Percentiles rank a stretch among this genome's conserved stretches.
Conservation (phyloP, 2,329 filamentous ascomycete genomes). For the Fusarium penzigii region DNA sequence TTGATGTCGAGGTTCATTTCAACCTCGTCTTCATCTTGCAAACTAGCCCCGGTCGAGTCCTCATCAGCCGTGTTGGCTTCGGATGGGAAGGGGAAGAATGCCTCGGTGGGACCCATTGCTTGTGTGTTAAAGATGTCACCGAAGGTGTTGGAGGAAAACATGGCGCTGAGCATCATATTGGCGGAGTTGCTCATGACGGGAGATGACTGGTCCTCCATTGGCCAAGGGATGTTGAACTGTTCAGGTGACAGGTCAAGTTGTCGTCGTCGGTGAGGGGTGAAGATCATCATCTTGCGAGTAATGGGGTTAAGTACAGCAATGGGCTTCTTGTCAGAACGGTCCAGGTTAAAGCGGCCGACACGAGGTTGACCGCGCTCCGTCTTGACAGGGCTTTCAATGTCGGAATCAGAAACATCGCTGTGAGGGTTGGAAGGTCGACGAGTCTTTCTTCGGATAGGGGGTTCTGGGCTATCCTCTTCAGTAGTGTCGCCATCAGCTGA, state of each 20-base stretch:
- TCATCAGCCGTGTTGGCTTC: constrained; percentile 58
- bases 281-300: constrained; percentile 64
- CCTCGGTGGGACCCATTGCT: constrained; percentile 71
- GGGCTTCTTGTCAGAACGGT: constrained; percentile 56
- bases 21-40: constrained; percentile 60
- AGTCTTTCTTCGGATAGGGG: constrained; percentile 49
- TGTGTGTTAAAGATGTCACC: constrained; percentile 62
- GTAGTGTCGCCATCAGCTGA: constrained; percentile 63
- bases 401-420: constrained; percentile 51
- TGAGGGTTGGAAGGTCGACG: constrained; percentile 40
- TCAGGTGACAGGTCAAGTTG: constrained; percentile 56
- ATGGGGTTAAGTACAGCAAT: constrained; percentile 59
- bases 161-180: constrained; percentile 77
- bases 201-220: constrained; percentile 43
- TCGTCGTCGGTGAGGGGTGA: constrained; percentile 53
- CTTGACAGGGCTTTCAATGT: constrained; percentile 48
- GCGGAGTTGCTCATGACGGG: constrained; percentile 68
- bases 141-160: constrained; percentile 59
- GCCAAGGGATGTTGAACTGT: constrained; percentile 52
- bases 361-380: constrained; percentile 54
- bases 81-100: constrained; percentile 70
- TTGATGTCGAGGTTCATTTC: constrained; percentile 66
- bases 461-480: constrained; percentile 58
- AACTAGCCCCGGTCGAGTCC: constrained; percentile 39
- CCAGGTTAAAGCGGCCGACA: constrained; percentile 55